Conservation (phyloP, 2,329 filamentous ascomycete species). For the Myriosclerotinia scirpicola region DNA sequence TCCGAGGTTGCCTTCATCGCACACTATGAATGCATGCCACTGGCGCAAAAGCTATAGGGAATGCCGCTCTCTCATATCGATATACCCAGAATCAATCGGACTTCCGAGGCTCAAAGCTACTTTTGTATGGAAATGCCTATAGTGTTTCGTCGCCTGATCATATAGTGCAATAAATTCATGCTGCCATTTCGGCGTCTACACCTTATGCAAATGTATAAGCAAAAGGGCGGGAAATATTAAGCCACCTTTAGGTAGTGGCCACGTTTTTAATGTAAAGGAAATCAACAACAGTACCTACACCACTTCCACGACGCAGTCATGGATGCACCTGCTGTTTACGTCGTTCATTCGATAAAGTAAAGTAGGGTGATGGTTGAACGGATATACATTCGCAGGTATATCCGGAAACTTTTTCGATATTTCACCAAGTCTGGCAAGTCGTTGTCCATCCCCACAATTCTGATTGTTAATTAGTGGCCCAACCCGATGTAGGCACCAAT, state of each 20-base stretch:
- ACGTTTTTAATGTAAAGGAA: slow-evolving; percentile 18
- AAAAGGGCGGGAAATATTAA: slow-evolving; percentile 8
- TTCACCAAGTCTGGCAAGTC: neutral
- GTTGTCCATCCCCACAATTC: neutral
- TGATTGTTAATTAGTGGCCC: neutral
- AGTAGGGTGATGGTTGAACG: too few relatives aligned
- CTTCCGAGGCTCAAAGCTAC: slow-evolving; percentile 2
- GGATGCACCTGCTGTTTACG: too few relatives aligned
- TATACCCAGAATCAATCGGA: neutral
- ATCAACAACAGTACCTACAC: slow-evolving; percentile 7
- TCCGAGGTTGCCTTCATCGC: neutral
- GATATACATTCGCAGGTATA: neutral
- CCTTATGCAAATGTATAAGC: slow-evolving; percentile 3
- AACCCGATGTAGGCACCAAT: too few relatives aligned
- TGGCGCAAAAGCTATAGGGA: neutral
- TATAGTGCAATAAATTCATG: too few relatives aligned
- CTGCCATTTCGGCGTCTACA: too few relatives aligned
- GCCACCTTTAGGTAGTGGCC: slow-evolving; percentile 4
- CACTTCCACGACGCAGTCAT: too few relatives aligned
- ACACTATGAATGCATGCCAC: neutral
- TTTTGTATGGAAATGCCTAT: neutral
- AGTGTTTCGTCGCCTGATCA: neutral
- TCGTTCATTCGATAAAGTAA: too few relatives aligned
- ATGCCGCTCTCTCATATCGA: neutral
- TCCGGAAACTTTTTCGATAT: neutral